These are phyloP conservation scores for Naganishia sp. DNA, from an alignment of 1,284 basidiomycete species.

Conservation along the genomic window DNA sequence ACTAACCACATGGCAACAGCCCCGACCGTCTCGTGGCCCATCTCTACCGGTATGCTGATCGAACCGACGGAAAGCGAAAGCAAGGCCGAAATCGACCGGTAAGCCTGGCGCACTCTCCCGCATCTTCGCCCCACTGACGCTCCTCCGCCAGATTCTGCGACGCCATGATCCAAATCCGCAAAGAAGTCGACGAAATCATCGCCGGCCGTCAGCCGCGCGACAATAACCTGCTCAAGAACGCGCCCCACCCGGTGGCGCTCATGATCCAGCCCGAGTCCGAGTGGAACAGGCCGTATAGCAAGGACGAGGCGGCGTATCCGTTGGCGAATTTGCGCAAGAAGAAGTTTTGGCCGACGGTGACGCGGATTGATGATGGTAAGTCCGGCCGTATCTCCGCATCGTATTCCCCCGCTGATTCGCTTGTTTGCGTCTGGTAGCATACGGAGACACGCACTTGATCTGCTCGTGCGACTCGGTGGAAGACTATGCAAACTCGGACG, in stretches of 20 bases:
- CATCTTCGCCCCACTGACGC: not conserved
- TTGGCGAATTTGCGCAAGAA: constrained; percentile 71
- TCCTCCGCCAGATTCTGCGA: constrained; percentile 73
- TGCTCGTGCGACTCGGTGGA: constrained; percentile 89
- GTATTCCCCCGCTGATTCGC: not conserved
- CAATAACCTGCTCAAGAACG: constrained; percentile 89
- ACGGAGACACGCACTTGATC: constrained; percentile 54
- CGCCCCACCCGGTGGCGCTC: constrained; percentile 82
- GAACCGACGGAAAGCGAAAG: constrained; percentile 80
- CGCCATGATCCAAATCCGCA: constrained; percentile 92
- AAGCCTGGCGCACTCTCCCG: constrained; percentile 33
- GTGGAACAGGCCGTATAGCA: constrained; percentile 89
- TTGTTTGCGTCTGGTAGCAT: constrained; percentile 35
- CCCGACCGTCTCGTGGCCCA: constrained; percentile 69
- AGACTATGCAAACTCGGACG: constrained; percentile 59
- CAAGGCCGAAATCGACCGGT: constrained; percentile 83
- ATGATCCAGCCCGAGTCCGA: constrained; percentile 68
- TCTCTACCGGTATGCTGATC: constrained; percentile 76
- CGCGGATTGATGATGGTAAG: constrained; percentile 85
- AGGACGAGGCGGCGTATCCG: constrained; percentile 81
- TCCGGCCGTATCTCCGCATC: constrained; percentile 32
- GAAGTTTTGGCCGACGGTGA: constrained; percentile 94
- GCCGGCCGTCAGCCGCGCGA: constrained; percentile 80
- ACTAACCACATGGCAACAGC: constrained; percentile 27
- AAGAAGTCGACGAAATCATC: constrained; percentile 85